Evolutionary conservation across 176 grass and related monocot genomes (phyloP).

Genomic region (Musa itinerans): DNA sequence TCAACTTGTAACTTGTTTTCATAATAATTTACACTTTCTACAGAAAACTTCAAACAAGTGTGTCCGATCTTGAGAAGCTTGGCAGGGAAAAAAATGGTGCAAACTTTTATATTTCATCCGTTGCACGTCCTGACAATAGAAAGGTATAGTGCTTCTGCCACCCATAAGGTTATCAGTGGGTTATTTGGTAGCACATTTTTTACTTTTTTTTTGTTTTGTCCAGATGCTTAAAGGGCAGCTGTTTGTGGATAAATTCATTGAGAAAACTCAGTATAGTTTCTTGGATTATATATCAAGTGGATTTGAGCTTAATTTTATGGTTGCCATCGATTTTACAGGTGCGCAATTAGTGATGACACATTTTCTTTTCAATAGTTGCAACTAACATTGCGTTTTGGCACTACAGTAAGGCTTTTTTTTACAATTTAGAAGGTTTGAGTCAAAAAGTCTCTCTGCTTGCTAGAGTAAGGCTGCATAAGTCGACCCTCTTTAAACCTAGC

Average conservation of each 20-base stretch:
- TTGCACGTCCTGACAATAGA: conserved; percentile 38
- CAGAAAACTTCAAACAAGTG: conserved; percentile 60
- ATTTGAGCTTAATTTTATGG: conserved; percentile 98
- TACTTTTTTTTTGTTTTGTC: not conserved
- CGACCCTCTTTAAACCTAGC: not conserved
- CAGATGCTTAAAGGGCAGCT: conserved; percentile 78
- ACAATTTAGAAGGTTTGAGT: not conserved
- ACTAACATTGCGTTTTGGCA: too few species aligned
- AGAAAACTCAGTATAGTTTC: conserved; percentile 88
- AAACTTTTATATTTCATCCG: conserved; percentile 39
- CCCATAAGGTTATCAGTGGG: not conserved
- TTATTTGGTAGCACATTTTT: not conserved
- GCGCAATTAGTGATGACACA: conserved; percentile 11
- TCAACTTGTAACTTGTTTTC: conserved; percentile 20
- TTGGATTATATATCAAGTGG: conserved; percentile 94
- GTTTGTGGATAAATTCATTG: conserved; percentile 63
- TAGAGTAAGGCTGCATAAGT: not conserved
- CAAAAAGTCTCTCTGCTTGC: not conserved
- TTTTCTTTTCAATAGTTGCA: not conserved
- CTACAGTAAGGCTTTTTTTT: too few species aligned
- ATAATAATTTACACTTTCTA: conserved; percentile 18
- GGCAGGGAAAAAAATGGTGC: conserved; percentile 49
- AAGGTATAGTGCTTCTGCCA: conserved; percentile 31
- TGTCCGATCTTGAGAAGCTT: conserved; percentile 64
- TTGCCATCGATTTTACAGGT: conserved; percentile 96